These are phyloP conservation scores for Marasmius sp. DNA, from an alignment of 1,284 basidiomycete genomes.

Conservation along the genomic window DNA sequence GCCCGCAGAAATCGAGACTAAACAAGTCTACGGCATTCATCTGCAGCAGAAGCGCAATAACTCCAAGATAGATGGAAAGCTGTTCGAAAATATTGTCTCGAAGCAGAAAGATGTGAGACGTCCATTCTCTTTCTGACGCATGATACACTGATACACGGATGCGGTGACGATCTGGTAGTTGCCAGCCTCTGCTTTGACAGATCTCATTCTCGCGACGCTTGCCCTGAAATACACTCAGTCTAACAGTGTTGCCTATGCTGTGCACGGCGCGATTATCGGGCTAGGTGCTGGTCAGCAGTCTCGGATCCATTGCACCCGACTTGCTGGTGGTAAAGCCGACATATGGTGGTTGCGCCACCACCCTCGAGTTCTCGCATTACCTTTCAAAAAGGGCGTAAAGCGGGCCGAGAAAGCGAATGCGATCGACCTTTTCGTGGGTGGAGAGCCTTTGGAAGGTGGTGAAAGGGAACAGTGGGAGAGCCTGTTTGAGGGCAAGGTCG, in stretches of 20 bases:
- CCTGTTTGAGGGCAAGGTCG: conserved; percentile 79
- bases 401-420: conserved; percentile 98
- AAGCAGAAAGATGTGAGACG: conserved; percentile 75
- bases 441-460: conserved; percentile 82
- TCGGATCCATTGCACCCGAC: conserved; percentile 97
- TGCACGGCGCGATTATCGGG: conserved; percentile 91
- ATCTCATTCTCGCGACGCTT: conserved; percentile 93
- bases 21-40: conserved; percentile 93
- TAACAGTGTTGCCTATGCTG: conserved; percentile 97
- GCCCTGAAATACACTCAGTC: conserved; percentile 99
- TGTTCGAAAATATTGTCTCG: conserved; percentile 90
- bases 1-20: conserved; percentile 82
- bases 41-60: conserved; percentile 94
- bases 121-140: conserved; percentile 3
- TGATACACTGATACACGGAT: not conserved
- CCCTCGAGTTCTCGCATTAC: conserved; percentile 85
- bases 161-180: conserved; percentile 46
- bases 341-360: conserved; percentile 99
- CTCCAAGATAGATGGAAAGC: conserved; percentile 78
- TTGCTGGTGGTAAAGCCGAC: conserved; percentile 98
- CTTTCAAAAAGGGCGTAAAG: conserved; percentile 98
- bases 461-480: conserved; percentile 93
- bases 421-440: conserved; percentile 95
- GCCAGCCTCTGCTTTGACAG: conserved; percentile 72
- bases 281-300: conserved; percentile 98